Base-by-base conservation (phyloP, 2,329 filamentous ascomycete genomes). In the Pseudohalonectria lignicola region DNA sequence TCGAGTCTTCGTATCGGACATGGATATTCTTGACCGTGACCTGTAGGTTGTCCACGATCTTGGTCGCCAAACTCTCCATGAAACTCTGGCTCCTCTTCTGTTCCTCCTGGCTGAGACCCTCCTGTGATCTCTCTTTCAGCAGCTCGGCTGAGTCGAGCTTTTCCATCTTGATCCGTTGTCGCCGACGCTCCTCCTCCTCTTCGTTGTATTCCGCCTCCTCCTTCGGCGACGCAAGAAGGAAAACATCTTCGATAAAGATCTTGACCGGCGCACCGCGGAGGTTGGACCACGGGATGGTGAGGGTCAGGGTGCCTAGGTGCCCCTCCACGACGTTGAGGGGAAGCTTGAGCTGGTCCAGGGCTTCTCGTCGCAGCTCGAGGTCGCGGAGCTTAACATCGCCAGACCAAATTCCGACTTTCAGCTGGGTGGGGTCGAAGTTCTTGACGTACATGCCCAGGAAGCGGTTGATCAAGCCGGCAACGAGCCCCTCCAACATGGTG, bases 381-480 rank as follows among this genome's bases (percentile, higher is more conserved):
- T 98, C 81, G 43, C 81, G 80, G 33, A 99, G 73, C 64, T 94
- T 94, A 53, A 98, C 92, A 66, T 99, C 92, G 51, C 93, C 92
- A 17, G 86, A 94, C 92, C 90, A 98, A 53, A 98, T 98, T 46
- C 93, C 92, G 46, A 98, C 88, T 58, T 98, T 98, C 48, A 99
- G 74, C 67, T 98, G 92, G 53, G 86, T 83, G 39, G 92, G 86
- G 62, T 99, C 92, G 59, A 99, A 98, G 64, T 98, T 96, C 74
- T 94, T 88, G 62, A 99, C 90, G 62, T 98, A 98, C 83, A 96
- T 94, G 73, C 92, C 93, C 76, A 99, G 67, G 65, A 98, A 96
- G 69, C 93, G 84, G 69, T 98, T 98, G 52, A 99, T 81, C 69
- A 99, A 73, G 64, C 90, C 93, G 52, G 92, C 87, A 47, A 96